Conservation (phyloP, 495 filamentous ascomycete species). For the Penicillium waksmanii region DNA sequence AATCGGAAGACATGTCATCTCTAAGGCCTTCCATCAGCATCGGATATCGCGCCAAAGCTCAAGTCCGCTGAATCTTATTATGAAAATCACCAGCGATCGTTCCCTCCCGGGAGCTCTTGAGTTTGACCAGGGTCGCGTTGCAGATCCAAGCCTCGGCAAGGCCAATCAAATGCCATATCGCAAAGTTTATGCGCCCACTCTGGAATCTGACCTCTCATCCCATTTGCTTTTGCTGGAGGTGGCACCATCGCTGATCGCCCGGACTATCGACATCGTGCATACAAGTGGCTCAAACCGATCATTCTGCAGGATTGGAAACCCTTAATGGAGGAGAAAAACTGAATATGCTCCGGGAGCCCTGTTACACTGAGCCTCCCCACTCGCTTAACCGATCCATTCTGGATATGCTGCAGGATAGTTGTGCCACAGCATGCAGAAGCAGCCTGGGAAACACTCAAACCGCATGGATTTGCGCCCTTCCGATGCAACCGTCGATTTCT, state of each 20-base stretch:
- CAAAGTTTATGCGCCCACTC: slow-evolving; percentile 5
- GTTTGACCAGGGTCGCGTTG: slow-evolving; percentile 14
- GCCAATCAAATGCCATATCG: slow-evolving; percentile 14
- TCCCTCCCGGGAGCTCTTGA: neutral
- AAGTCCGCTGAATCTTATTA: neutral
- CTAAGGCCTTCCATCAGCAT: neutral
- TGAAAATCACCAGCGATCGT: neutral
- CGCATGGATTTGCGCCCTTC: neutral
- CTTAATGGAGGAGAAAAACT: neutral
- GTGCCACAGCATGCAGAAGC: slow-evolving; percentile 1
- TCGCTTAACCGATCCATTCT: slow-evolving; percentile 18
- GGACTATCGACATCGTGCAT: slow-evolving; percentile 24
- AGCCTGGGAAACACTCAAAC: neutral
- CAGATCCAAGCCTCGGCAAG: slow-evolving; percentile 14
- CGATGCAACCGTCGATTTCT: neutral
- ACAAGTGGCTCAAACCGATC: neutral
- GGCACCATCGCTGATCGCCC: slow-evolving; percentile 9
- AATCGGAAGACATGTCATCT: no score
- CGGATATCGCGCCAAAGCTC: slow-evolving; percentile 1
- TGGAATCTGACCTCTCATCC: slow-evolving; percentile 29
- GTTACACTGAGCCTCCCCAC: slow-evolving; percentile 1
- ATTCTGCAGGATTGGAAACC: neutral
- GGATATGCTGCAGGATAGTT: neutral
- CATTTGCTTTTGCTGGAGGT: slow-evolving; percentile 11
- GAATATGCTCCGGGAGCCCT: neutral